A percentile compares a stretch with the other conserved stretches of the same genome.
phyloP scores from a whole-genome alignment of 305 asterid species.

The Solanum aculeatissimum region DNA sequence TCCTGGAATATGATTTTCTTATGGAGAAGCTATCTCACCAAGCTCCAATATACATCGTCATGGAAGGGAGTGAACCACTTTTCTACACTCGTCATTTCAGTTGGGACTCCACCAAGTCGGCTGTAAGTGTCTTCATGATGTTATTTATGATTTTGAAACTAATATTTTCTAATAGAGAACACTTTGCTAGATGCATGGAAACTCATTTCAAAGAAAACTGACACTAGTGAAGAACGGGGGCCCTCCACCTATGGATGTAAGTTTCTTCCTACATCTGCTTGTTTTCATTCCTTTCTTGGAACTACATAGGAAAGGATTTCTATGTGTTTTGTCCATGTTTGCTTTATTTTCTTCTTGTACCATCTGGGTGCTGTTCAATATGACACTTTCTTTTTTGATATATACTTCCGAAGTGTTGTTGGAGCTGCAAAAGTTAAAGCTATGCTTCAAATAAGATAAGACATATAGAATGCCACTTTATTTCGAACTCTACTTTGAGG shows the following conservation, averaged over 20 bases:
- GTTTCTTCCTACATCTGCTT: conserved; percentile 10
- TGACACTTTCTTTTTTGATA: not conserved
- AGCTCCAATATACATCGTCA: conserved; percentile 62
- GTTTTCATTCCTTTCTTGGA: not conserved
- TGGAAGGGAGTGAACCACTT: conserved; percentile 82
- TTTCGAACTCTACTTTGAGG: not conserved
- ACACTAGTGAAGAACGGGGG: conserved; percentile 63
- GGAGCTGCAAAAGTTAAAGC: not conserved
- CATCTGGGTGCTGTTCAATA: not conserved
- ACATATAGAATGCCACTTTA: not conserved
- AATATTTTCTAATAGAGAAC: conserved; percentile 4
- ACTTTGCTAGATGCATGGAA: conserved; percentile 68
- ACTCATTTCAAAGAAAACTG: conserved; percentile 93
- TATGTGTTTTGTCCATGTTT: not conserved
- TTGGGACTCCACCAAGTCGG: conserved; percentile 75
- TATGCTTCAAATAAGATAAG: not conserved
- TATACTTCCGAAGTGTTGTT: not conserved
- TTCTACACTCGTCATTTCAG: conserved; percentile 81
- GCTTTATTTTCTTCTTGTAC: not conserved
- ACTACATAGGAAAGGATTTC: not conserved
- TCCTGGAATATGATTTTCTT: conserved; percentile 72
- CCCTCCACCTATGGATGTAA: conserved; percentile 53
- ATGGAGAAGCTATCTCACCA: conserved; percentile 64
- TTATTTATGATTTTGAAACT: not conserved
- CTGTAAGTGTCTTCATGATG: conserved; percentile 36